These are phyloP conservation scores for Allodekkera sacchari DNA, from an alignment of 805 yeast genomes.

Conservation along the genomic window DNA sequence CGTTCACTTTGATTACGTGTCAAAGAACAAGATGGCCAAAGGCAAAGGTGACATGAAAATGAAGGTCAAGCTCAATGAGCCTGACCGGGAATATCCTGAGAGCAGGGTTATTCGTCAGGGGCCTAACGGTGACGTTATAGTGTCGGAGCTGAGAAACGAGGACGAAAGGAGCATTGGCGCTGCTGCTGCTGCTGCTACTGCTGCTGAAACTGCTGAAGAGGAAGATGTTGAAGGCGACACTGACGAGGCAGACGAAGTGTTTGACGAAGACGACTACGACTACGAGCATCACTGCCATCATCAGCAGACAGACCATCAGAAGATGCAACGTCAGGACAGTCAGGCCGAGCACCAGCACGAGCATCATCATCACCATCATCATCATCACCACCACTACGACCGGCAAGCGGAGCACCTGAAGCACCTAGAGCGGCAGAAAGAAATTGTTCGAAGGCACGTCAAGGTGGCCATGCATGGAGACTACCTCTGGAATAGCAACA, in stretches of 20 bases:
- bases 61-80: conserved; percentile 44
- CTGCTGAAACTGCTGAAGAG: not conserved
- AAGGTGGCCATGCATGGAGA: conserved; percentile 15
- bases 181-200: conserved; percentile 1
- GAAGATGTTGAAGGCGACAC: not conserved
- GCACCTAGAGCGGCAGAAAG: conserved; percentile 12
- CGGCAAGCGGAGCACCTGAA: not conserved
- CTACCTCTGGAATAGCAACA: conserved; percentile 24
- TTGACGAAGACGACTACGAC: conserved; percentile 10
- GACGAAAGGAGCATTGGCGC: conserved; percentile 15
- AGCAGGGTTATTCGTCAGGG: conserved; percentile 65
- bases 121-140: conserved; percentile 66
- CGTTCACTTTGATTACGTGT: conserved; percentile 16
- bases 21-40: conserved; percentile 1
- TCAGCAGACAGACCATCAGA: conserved; percentile 6
- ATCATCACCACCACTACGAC: conserved; percentile 5
- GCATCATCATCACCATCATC: conserved; percentile 8
- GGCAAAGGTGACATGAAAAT: conserved; percentile 8
- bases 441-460: conserved; percentile 12
- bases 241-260: conserved; percentile 6
- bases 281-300: conserved; percentile 8
- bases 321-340: conserved; percentile 10
- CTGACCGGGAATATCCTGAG: conserved; percentile 59
- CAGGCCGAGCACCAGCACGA: conserved; percentile 9
- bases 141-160: conserved; percentile 38